Percentiles rank a stretch among this genome's conserved stretches.
Evolutionary conservation across 2,329 filamentous ascomycete genomes (phyloP).

Genomic region (Chaetomiaceae sp.): DNA sequence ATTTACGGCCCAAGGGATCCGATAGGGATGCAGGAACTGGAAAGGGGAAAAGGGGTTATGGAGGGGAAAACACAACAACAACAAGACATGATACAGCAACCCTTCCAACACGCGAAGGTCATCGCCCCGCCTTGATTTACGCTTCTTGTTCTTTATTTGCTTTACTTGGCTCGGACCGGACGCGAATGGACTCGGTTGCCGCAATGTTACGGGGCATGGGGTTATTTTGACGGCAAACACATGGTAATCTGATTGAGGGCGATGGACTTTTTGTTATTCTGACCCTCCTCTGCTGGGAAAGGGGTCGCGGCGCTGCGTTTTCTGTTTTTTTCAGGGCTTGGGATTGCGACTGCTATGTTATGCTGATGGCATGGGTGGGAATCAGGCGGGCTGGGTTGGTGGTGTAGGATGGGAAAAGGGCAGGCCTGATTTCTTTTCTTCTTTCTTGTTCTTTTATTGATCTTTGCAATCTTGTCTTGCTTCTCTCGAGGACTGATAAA

Average conservation of each 20-base stretch:
- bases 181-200: no score
- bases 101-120: background rate
- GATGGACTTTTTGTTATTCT: background rate
- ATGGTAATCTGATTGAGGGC: no score
- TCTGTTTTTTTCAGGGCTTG: background rate
- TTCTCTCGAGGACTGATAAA: constrained; percentile 5
- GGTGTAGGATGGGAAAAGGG: background rate
- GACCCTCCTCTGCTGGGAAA: no score
- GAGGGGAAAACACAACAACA: background rate
- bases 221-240: no score
- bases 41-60: background rate
- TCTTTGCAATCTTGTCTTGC: background rate
- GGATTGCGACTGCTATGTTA: background rate
- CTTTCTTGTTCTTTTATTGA: background rate
- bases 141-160: no score
- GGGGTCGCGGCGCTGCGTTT: background rate
- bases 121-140: no score
- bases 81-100: background rate
- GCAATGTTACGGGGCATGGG: no score
- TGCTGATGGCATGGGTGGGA: background rate
- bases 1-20: background rate
- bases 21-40: background rate
- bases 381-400: background rate
- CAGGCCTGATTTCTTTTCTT: background rate
- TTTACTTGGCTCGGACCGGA: no score